Evolutionary conservation across 306 rosid species (phyloP).

Genomic region (Corylus avellana): DNA sequence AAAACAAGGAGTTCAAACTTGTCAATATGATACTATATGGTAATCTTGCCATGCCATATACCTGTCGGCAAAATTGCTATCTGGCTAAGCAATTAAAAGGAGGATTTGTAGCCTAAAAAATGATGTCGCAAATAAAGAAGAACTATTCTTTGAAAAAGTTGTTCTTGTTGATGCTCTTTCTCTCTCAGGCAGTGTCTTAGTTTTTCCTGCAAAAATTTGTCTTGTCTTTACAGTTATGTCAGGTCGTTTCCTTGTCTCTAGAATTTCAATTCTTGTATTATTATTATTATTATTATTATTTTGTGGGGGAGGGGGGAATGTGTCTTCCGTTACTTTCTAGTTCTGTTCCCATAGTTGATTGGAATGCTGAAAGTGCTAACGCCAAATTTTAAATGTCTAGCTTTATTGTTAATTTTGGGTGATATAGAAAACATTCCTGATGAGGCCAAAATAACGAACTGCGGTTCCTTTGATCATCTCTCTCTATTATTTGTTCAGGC

Average conservation of each 20-base stretch:
- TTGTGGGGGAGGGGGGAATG: background rate
- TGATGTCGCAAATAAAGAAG: background rate
- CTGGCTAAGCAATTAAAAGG: background rate
- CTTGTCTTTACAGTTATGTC: no score
- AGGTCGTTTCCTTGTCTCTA: no score
- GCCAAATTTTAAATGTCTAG: background rate
- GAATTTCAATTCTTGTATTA: background rate
- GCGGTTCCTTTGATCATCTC: background rate
- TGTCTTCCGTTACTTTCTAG: background rate
- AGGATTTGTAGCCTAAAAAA: background rate
- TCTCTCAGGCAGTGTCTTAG: background rate
- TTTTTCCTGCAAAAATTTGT: no score
- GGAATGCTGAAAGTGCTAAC: background rate
- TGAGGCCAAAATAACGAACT: constrained; percentile 2
- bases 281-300: no score
- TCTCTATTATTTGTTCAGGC: constrained; percentile 42
- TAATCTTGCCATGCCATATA: no score
- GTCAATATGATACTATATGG: background rate
- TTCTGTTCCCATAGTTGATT: background rate
- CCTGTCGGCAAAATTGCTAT: background rate
- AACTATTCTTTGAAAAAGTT: background rate
- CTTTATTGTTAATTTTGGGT: background rate
- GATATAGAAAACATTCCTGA: background rate
- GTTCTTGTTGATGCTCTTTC: background rate
- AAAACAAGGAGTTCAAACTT: background rate